Evolutionary conservation across 352 stramenopile genomes (phyloP).

Genomic region (Phytophthora pinifolia): DNA sequence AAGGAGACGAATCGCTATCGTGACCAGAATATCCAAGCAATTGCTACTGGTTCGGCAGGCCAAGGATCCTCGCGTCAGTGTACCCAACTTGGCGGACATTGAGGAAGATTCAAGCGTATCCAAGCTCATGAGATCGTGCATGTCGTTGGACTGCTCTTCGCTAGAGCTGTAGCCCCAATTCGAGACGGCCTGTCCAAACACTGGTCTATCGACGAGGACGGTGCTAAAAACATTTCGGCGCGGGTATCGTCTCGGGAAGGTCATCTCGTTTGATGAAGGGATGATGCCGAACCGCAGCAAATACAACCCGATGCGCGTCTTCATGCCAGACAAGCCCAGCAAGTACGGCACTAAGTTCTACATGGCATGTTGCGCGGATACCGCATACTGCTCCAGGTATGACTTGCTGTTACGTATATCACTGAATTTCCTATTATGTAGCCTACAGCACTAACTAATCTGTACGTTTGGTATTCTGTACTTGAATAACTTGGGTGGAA

Average conservation of each 20-base stretch:
- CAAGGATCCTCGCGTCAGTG: conserved; percentile 5
- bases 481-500: conserved; percentile 3
- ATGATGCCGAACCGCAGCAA: conserved; percentile 23
- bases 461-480: conserved; percentile 22
- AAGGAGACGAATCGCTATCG: conserved; percentile 17
- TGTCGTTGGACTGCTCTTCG: conserved; percentile 5
- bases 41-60: neutral
- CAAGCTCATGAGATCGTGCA: conserved; percentile 21
- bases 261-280: conserved; percentile 22
- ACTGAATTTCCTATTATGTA: no score
- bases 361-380: conserved; percentile 17
- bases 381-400: conserved; percentile 17
- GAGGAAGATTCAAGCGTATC: conserved; percentile 9
- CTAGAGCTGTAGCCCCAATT: conserved; percentile 8
- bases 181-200: conserved; percentile 7
- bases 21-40: neutral
- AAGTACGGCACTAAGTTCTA: conserved; percentile 32
- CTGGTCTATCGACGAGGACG: conserved; percentile 9
- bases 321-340: conserved; percentile 23
- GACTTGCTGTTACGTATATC: no score
- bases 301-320: conserved; percentile 24
- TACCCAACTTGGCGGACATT: conserved; percentile 6
- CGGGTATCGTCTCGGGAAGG: conserved; percentile 14
- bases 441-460: no score
- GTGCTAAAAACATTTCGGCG: conserved; percentile 22